phyloP scores from a whole-genome alignment of 73 alveolate genomes.

The Diophrys appendiculata region DNA sequence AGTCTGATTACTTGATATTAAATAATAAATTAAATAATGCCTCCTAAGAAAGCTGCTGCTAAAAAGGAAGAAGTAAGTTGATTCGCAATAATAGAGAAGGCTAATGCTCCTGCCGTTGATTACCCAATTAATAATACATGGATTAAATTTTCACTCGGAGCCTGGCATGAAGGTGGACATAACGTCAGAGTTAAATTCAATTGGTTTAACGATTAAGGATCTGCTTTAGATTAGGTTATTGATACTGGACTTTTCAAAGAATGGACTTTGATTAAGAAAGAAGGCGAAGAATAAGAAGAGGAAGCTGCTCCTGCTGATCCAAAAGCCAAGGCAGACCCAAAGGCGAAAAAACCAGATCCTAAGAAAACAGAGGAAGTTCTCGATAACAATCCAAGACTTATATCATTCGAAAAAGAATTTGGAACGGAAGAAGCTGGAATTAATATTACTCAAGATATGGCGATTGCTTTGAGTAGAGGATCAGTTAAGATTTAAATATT shows the following conservation, averaged over 20 bases:
- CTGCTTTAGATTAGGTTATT: slow-evolving; percentile 21
- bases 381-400: slow-evolving; percentile 52
- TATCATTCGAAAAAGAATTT: slow-evolving; percentile 36
- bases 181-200: slow-evolving; percentile 41
- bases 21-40: too few species aligned
- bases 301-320: slow-evolving; percentile 23
- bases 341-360: slow-evolving; percentile 55
- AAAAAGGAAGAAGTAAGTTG: too few species aligned
- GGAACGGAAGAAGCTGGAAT: slow-evolving; percentile 35
- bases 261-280: slow-evolving; percentile 53
- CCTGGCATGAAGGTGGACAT: slow-evolving; percentile 57
- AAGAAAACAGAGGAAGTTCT: slow-evolving; percentile 61
- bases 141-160: neutral
- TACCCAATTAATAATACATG: neutral
- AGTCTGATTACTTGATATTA: too few species aligned
- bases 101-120: too few species aligned
- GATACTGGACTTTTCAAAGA: slow-evolving; percentile 62
- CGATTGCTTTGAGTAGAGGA: slow-evolving; percentile 31
- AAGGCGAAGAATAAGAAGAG: slow-evolving; percentile 48
- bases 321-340: slow-evolving; percentile 40
- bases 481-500: slow-evolving; percentile 43
- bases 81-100: too few species aligned
- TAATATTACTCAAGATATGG: slow-evolving; percentile 61
- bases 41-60: too few species aligned
- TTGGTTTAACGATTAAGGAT: slow-evolving; percentile 35